Conservation (phyloP, 2,329 filamentous ascomycete species). For the Penicillium sp. region DNA sequence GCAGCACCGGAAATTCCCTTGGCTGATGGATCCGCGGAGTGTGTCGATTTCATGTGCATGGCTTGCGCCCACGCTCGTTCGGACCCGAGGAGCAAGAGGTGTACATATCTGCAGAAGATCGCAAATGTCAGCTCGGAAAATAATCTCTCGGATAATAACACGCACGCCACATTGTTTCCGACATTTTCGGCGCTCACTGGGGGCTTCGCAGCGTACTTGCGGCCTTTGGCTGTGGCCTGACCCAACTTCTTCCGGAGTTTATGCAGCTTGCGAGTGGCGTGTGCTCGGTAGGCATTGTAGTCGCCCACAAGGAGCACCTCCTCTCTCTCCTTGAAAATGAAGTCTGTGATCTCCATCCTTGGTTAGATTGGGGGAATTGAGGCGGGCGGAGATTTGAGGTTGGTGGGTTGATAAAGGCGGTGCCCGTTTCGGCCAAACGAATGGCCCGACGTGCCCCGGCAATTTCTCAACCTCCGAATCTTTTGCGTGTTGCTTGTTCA, state of each 20-base stretch:
- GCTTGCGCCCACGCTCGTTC: slow-evolving; percentile 94
- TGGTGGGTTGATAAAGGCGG: slow-evolving; percentile 29
- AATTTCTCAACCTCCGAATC: slow-evolving; percentile 26
- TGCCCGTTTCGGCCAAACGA: slow-evolving; percentile 36
- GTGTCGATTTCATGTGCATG: slow-evolving; percentile 85
- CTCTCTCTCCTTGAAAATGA: slow-evolving; percentile 74
- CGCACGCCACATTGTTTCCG: slow-evolving; percentile 71
- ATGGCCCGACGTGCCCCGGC: slow-evolving; percentile 29
- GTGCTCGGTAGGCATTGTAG: slow-evolving; percentile 77
- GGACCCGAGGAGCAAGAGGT: slow-evolving; percentile 77
- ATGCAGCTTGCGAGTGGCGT: slow-evolving; percentile 76
- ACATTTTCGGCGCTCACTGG: slow-evolving; percentile 73
- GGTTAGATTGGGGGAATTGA: slow-evolving; percentile 7
- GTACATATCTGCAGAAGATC: slow-evolving; percentile 62
- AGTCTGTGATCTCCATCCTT: slow-evolving; percentile 87
- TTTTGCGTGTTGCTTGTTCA: neutral
- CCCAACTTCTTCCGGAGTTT: slow-evolving; percentile 81
- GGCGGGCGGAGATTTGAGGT: slow-evolving; percentile 12
- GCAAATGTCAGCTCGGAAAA: slow-evolving; percentile 9
- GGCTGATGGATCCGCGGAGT: slow-evolving; percentile 67
- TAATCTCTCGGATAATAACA: slow-evolving; percentile 7
- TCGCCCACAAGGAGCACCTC: slow-evolving; percentile 83
- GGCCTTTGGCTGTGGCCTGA: slow-evolving; percentile 76
- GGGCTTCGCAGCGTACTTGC: slow-evolving; percentile 74
- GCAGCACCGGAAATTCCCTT: slow-evolving; percentile 76